Base-by-base conservation (phyloP, 768 basidiomycete genomes). In the Trametes cubensis region DNA sequence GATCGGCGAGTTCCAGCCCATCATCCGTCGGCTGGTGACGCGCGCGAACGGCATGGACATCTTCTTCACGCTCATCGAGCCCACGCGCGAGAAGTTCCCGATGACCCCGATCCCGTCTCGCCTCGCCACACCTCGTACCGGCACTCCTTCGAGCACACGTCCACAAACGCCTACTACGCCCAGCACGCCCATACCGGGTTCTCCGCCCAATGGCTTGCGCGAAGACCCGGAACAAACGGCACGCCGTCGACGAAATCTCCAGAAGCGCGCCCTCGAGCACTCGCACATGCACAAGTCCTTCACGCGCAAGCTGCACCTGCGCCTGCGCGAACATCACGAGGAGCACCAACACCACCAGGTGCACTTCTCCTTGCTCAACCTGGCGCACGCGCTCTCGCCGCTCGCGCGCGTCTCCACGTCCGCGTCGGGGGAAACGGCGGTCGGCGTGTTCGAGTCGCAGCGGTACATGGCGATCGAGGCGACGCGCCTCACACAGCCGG, bases 381-480 rank as follows among this genome's bases (percentile, higher is more conserved):
- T 70, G 18, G 70, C 70, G 20, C 70, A 71, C 45, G 30, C 61
- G 28, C 61, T 68, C 38, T 55, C 64, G 8, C 55, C 55, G 25
- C 44, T 66, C 4, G 53, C 66, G 23, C 59, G 58, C n/a, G 58
- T 62, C 14, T 28, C 59, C 3, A 52, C 63, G 38, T 6, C 54
- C 11, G 38, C 61, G 4, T 49, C 63, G 3, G 45, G 26, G 21
- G 86, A 90, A 67, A 75, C 79, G 28, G 81, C 81, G 0, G 90
- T 91, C 0, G 90, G 88, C 2, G 84, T 89, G 15, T 91, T 91
- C 61, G 89, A 91, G 74, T 83, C 83, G 3, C 85, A 89, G 66
- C 74, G 83, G 28, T 91, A 90, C 69, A 75, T 90, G 59, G 83
- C 90, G 63, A 75, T 91, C 2, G 89, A 91, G 69, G 80, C 82